Base-by-base conservation (phyloP, 768 basidiomycete species). In the Hemileccinum impolitum region DNA sequence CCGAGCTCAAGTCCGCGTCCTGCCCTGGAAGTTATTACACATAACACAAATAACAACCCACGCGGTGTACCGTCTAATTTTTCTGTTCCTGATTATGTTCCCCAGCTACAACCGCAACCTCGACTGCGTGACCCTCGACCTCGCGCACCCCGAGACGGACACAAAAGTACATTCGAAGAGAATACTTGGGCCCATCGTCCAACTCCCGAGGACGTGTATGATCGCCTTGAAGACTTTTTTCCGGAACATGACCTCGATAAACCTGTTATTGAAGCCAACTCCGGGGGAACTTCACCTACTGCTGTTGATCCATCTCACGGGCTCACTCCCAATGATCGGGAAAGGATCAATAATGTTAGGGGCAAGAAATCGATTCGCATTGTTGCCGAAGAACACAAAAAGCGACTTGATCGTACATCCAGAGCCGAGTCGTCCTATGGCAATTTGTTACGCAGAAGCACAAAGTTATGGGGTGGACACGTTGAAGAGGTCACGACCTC, bases 221-320 rank as follows among this genome's bases (percentile, higher is more conserved):
- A 97, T 37, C 84, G 89, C 48, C 77, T 99, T 8, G 91, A 97
- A 58, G 84, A 87, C 52, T 97, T 91, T 74, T 99, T 99, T 77
- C 94, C 95, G 1, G 85, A 88, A 55, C 90, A 96, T 63, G 94
- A 97, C 61, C 81, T 98, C 41, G 96, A 98, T 67, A 89, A 93
- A 63, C 94, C 94, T 2, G 87, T 98, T 55, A 89, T 97, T 46
- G 95, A 98, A 58, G 83, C 86, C 28, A 78, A 76, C 35, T 87
- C 84, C 4, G 87, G 90, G 10, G 86, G 87, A 36, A 84, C 85
- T 4, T 90, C 88, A 3, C 89, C 91, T 1, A 87, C 85, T 2
- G 66, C 78, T 19, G 72, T 72, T 9, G 88, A 90, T 21, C 56
- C 63, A 26, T 72, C 76, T 10, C 65, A 73, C 14, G 72, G 75